phyloP scores from a whole-genome alignment of 1,284 basidiomycete genomes.

The Gomphus sp. region DNA sequence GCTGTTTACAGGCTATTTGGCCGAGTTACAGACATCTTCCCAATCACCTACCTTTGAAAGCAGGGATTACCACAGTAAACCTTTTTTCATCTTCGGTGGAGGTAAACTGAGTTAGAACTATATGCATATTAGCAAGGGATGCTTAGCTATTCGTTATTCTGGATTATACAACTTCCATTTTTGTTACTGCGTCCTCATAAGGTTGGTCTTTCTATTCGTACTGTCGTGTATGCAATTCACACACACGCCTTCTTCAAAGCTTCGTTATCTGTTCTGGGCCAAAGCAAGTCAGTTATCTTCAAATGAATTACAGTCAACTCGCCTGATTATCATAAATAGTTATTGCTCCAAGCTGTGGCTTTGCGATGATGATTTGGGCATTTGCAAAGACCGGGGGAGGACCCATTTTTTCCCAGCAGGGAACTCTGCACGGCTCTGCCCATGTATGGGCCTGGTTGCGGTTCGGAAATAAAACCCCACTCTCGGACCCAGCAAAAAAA shows the following conservation, averaged over 20 bases:
- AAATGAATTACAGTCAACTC: conserved; percentile 13
- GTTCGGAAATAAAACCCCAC: neutral
- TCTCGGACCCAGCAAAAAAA: neutral
- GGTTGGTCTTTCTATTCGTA: conserved; percentile 16
- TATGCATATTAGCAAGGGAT: conserved; percentile 28
- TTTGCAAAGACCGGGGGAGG: conserved; percentile 41
- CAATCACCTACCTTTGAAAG: conserved; percentile 48
- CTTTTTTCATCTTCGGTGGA: neutral
- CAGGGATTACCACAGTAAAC: conserved; percentile 54
- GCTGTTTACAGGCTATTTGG: conserved; percentile 58
- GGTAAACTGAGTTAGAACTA: conserved; percentile 6
- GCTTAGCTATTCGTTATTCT: conserved; percentile 74
- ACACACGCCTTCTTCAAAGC: neutral
- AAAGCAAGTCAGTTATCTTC: conserved; percentile 39
- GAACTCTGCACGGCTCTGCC: conserved; percentile 36
- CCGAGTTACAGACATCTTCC: conserved; percentile 55
- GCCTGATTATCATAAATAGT: conserved; percentile 14
- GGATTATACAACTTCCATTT: conserved; percentile 67
- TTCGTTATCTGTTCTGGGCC: conserved; percentile 62
- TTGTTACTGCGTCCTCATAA: conserved; percentile 68
- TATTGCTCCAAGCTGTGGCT: conserved; percentile 56
- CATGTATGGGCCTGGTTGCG: conserved; percentile 65
- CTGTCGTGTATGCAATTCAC: neutral
- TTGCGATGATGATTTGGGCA: conserved; percentile 69
- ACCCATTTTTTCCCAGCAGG: conserved; percentile 40